Evolutionary conservation across 805 yeast species (phyloP), one percentile per base, ranked within the genome.

Genomic region (Saccharomycopsis vini): DNA sequence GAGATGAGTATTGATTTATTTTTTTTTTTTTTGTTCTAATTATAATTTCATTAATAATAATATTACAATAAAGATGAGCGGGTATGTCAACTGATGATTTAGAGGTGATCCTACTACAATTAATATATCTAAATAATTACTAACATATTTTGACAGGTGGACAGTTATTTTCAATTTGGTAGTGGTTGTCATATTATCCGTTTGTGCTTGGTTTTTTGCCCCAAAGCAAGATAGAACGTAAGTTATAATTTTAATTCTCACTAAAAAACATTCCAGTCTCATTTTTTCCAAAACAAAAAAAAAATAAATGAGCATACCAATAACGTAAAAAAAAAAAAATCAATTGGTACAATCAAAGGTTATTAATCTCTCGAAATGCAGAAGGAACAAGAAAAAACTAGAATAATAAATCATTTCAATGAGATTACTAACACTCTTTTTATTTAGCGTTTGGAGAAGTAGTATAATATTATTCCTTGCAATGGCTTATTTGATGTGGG

Each of bases 401-500:
- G n/a, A n/a, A n/a, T n/a, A n/a, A n/a, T n/a, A n/a, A n/a, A n/a
- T n/a, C n/a, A n/a, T n/a, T n/a, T n/a, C n/a, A n/a, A n/a, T n/a
- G n/a, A n/a, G n/a, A n/a, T n/a, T n/a, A n/a, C n/a, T n/a, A n/a
- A n/a, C n/a, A n/a, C n/a, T n/a, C n/a, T n/a, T n/a, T n/a, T n/a
- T n/a, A n/a, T 36, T 24, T 41, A 72, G 77, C 35, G 81, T 76
- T 43, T 76, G 87, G 86, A 73, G 88, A 65, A 77, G 83, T 52
- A 78, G 86, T 19, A 79, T 62, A 33, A 76, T 79, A 40, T 67
- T 84, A 50, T 72, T 85, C 6, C 61, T 84, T 53, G 72, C 86
- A 19, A 79, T 84, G 89, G 79, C 84, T 66, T 84, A 72, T 61
- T 67, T 84, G 57, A 80, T 84, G 89, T 84, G 94, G 94, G 97